Conservation (phyloP, 257 asterid genomes). For the Echium plantagineum region DNA sequence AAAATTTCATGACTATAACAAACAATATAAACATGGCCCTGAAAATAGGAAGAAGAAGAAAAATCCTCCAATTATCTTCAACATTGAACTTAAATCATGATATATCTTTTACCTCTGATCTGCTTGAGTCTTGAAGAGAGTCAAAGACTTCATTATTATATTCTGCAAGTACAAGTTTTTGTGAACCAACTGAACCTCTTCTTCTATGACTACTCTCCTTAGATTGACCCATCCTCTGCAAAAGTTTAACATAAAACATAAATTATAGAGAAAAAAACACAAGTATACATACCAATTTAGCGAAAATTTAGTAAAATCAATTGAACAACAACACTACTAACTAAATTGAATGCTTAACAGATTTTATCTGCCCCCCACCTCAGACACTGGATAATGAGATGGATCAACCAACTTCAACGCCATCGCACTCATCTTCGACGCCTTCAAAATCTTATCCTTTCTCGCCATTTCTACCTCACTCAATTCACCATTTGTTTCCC, state of each 20-base stretch:
- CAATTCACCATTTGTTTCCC: constrained; percentile 61
- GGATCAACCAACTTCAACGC: constrained; percentile 48
- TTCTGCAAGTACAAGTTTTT: constrained; percentile 36
- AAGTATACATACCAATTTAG: constrained; percentile 12
- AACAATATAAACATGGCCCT: no score
- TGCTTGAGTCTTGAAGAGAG: constrained; percentile 33
- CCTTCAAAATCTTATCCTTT: constrained; percentile 29
- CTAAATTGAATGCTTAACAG: neutral
- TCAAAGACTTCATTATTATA: constrained; percentile 25
- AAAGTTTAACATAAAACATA: constrained; percentile 8
- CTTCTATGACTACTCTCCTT: constrained; percentile 44
- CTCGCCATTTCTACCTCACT: constrained; percentile 34
- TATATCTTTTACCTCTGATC: constrained; percentile 46
- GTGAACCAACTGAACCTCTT: constrained; percentile 63
- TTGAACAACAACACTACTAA: no score
- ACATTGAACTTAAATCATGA: neutral
- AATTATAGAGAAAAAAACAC: constrained; percentile 5
- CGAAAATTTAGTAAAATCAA: neutral
- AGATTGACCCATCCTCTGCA: constrained; percentile 60
- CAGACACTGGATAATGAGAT: constrained; percentile 40
- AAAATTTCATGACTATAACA: no score
- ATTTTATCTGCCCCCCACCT: constrained; percentile 38
- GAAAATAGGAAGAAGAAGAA: no score
- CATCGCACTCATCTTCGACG: constrained; percentile 36
- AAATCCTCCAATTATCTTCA: neutral